Percentiles rank a stretch among this genome's conserved stretches.
These are phyloP conservation scores for Garcia nutans DNA, from an alignment of 345 rosid genomes.

Conservation along the genomic window DNA sequence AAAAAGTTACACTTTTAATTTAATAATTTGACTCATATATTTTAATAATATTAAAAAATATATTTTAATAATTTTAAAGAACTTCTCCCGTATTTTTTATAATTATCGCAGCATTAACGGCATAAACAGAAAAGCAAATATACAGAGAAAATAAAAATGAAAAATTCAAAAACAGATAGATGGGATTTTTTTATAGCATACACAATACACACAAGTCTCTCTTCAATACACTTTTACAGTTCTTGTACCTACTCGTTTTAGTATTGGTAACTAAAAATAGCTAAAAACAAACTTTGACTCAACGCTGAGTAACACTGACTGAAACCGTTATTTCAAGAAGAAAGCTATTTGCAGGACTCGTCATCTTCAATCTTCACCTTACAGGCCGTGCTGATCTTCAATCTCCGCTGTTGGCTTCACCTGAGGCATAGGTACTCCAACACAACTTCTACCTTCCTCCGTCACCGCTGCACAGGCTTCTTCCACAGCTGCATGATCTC, in stretches of 20 bases:
- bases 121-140: too few relatives aligned
- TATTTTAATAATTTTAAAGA: too few relatives aligned
- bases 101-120: too few relatives aligned
- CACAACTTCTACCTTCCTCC: slow-evolving; percentile 30
- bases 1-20: too few relatives aligned
- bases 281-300: neutral
- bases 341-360: neutral
- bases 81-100: too few relatives aligned
- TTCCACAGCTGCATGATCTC: slow-evolving; percentile 8
- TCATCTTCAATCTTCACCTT: neutral
- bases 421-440: slow-evolving; percentile 11
- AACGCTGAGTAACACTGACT: neutral
- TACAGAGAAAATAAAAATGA: too few relatives aligned
- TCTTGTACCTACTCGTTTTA: neutral
- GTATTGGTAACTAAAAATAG: neutral
- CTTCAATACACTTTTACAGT: too few relatives aligned
- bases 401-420: slow-evolving; percentile 31
- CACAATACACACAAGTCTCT: neutral
- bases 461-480: slow-evolving; percentile 27
- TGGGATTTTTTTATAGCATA: neutral
- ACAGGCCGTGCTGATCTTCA: slow-evolving; percentile 43
- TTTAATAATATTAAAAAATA: too few relatives aligned
- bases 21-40: too few relatives aligned
- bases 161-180: too few relatives aligned
- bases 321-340: neutral